Conservation (phyloP, 2,329 filamentous ascomycete species). For the Passalora sequoiae region DNA sequence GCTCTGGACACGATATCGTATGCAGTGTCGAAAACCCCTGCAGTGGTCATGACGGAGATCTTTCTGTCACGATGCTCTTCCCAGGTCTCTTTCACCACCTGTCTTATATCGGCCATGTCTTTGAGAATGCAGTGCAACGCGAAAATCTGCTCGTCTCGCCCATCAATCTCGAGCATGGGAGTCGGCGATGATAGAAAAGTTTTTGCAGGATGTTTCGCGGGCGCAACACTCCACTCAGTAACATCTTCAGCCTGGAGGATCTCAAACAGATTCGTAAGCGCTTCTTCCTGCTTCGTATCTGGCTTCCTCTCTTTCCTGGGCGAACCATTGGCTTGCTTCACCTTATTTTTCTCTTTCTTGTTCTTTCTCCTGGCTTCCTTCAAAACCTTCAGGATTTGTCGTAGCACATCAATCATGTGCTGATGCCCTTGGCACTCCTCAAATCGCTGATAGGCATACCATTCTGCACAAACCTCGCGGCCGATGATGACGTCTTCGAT, state of each 20-base stretch:
- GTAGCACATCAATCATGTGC: background rate
- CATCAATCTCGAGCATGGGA: background rate
- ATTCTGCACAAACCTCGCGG: background rate
- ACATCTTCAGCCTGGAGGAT: background rate
- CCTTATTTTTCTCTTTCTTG: background rate
- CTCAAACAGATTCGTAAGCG: background rate
- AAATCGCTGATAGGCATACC: background rate
- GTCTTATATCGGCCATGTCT: background rate
- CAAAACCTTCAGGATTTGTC: background rate
- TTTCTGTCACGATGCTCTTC: background rate
- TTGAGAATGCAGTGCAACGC: background rate
- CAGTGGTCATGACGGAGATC: background rate
- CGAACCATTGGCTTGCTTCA: no score
- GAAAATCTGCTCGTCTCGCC: background rate
- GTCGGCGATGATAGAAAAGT: background rate
- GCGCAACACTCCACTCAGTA: background rate
- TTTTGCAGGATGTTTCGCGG: background rate
- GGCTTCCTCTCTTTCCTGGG: background rate
- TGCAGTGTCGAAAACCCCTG: no score
- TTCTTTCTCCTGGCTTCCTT: background rate
- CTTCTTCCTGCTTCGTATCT: background rate
- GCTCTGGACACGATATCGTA: no score
- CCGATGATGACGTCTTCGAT: background rate
- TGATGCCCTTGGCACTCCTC: background rate
- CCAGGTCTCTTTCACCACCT: background rate